These are phyloP conservation scores for Phycomyces blakesleeanus DNA, from an alignment of 192 early-diverging fungal species.

Conservation along the genomic window DNA sequence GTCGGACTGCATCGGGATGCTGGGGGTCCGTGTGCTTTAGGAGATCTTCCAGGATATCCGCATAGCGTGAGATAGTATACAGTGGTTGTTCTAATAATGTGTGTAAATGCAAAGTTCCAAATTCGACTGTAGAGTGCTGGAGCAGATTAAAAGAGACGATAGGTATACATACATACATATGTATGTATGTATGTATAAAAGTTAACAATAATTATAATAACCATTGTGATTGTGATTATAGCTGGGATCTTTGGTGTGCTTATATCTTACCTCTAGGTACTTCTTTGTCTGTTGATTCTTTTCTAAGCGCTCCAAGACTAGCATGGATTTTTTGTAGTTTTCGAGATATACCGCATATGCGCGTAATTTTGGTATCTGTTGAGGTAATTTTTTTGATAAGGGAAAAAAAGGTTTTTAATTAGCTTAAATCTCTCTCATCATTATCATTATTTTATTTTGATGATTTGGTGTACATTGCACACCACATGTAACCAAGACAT, in stretches of 20 bases:
- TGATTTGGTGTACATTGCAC: too few relatives aligned
- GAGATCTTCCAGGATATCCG: not conserved
- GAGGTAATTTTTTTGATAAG: not conserved
- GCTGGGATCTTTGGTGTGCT: too few relatives aligned
- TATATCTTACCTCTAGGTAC: too few relatives aligned
- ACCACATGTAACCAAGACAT: too few relatives aligned
- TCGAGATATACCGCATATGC: slow-evolving; percentile 19
- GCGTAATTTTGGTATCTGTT: slow-evolving; percentile 16
- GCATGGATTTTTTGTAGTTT: slow-evolving; percentile 10
- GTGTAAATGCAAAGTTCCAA: not conserved
- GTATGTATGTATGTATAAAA: too few relatives aligned
- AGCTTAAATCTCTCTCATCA: too few relatives aligned
- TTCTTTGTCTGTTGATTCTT: not conserved
- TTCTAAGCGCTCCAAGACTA: slow-evolving; percentile 10
- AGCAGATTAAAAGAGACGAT: too few relatives aligned
- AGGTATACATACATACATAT: too few relatives aligned
- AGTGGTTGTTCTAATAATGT: slow-evolving; percentile 3
- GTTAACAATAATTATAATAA: too few relatives aligned
- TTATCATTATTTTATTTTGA: too few relatives aligned
- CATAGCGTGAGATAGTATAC: slow-evolving; percentile 3
- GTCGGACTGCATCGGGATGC: slow-evolving; percentile 7
- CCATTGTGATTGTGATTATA: too few relatives aligned
- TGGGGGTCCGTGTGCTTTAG: slow-evolving; percentile 11
- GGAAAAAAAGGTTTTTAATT: slow-evolving; percentile 5
- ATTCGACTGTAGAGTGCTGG: not conserved